phyloP scores from a whole-genome alignment of 768 basidiomycete genomes.

The Serendipita vermifera region DNA sequence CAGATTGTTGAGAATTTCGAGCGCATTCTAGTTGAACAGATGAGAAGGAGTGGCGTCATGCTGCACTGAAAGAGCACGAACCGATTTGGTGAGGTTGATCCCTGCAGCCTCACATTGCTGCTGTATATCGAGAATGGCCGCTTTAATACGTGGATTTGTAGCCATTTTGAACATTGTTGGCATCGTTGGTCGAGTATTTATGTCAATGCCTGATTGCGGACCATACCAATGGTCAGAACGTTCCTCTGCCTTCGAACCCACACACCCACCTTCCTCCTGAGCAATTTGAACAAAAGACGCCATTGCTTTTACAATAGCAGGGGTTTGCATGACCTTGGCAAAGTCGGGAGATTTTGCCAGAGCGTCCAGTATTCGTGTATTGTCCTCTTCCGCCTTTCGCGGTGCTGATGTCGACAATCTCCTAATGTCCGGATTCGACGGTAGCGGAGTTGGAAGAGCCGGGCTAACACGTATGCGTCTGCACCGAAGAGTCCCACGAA shows the following conservation, averaged over 20 bases:
- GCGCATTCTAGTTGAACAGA: too few relatives aligned
- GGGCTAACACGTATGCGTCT: neutral
- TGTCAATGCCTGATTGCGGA: too few relatives aligned
- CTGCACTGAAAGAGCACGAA: too few relatives aligned
- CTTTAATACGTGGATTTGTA: neutral
- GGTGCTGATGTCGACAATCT: neutral
- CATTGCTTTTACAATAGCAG: neutral
- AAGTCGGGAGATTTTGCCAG: neutral
- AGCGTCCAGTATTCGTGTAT: neutral
- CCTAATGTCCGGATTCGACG: neutral
- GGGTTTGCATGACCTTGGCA: neutral
- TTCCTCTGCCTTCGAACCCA: neutral
- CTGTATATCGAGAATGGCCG: neutral
- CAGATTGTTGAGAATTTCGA: too few relatives aligned
- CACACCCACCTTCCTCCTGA: neutral
- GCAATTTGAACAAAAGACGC: neutral
- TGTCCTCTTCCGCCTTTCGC: neutral
- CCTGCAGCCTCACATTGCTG: neutral
- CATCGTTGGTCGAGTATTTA: neutral
- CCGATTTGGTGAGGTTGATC: neutral
- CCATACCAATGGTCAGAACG: neutral
- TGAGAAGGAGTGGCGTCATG: too few relatives aligned
- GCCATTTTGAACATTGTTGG: neutral
- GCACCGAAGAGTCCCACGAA: neutral
- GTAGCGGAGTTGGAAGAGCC: neutral